Evolutionary conservation across 352 stramenopile species (phyloP).

Genomic region (Thraustotheca clavata): DNA sequence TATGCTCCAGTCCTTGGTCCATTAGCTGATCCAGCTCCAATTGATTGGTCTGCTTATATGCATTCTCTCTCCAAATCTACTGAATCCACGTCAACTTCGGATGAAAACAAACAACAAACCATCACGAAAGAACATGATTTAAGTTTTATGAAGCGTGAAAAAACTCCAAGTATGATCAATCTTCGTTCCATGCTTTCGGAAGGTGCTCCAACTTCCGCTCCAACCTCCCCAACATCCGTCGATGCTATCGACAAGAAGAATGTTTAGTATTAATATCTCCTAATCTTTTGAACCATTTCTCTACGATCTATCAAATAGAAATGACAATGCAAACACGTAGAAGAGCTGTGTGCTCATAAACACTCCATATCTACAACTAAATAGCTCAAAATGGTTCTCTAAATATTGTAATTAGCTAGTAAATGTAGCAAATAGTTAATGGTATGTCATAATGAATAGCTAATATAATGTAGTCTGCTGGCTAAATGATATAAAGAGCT

Average conservation of each 20-base stretch:
- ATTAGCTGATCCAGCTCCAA: conserved; percentile 53
- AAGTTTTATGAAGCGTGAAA: conserved; percentile 44
- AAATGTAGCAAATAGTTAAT: no score
- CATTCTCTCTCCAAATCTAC: conserved; percentile 26
- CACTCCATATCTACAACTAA: no score
- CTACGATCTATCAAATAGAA: no score
- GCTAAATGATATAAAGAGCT: no score
- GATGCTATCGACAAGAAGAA: conserved; percentile 1
- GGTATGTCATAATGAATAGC: no score
- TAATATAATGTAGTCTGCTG: no score
- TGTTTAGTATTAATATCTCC: not conserved
- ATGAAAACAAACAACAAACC: conserved; percentile 31
- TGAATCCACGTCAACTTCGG: conserved; percentile 22
- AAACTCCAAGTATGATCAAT: conserved; percentile 21
- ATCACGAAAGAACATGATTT: conserved; percentile 75
- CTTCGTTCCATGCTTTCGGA: not conserved
- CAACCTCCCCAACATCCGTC: not conserved
- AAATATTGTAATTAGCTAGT: no score
- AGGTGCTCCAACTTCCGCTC: not conserved
- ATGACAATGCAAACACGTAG: no score
- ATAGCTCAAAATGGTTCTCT: no score
- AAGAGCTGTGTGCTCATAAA: no score
- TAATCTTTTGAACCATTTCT: no score
- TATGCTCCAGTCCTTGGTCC: conserved; percentile 50
- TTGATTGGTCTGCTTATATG: conserved; percentile 84